A percentile compares a stretch with the other conserved stretches of the same genome.
These are phyloP conservation scores for Dalechampia spathulata DNA, from an alignment of 441 rosid genomes.

Conservation along the genomic window DNA sequence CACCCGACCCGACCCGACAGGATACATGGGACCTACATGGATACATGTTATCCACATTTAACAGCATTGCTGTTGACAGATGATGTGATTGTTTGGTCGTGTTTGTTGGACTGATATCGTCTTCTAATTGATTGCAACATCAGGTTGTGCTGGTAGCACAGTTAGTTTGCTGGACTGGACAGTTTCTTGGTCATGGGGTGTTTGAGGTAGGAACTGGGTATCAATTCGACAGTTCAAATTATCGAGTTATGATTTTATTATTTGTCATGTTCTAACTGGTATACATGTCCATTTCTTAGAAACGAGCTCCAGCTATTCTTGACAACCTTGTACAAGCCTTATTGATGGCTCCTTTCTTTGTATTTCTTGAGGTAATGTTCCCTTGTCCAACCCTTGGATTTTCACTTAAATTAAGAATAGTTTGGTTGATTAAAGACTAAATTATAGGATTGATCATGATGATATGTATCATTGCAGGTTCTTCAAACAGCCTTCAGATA, in stretches of 20 bases:
- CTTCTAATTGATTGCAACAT: not conserved
- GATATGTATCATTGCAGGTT: slow-evolving; percentile 34
- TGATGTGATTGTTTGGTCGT: too few species aligned
- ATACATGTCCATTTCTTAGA: slow-evolving; percentile 27
- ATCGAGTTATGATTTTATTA: not conserved
- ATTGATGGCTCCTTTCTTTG: slow-evolving; percentile 82
- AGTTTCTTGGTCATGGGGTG: slow-evolving; percentile 75
- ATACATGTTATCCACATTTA: too few species aligned
- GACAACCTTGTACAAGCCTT: slow-evolving; percentile 75
- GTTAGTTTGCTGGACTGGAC: slow-evolving; percentile 68
- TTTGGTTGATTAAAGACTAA: not conserved
- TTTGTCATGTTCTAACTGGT: not conserved
- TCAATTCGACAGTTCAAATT: not conserved
- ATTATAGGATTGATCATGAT: not conserved
- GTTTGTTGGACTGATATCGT: not conserved
- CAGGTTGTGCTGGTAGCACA: slow-evolving; percentile 74
- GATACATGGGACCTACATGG: too few species aligned
- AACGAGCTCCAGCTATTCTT: slow-evolving; percentile 80
- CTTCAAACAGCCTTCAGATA: slow-evolving; percentile 50
- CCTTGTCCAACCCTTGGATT: not conserved
- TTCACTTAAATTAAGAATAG: not conserved
- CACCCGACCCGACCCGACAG: too few species aligned
- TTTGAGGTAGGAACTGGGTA: slow-evolving; percentile 50
- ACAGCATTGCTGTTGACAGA: too few species aligned
- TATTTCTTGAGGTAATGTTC: slow-evolving; percentile 59